phyloP scores from a whole-genome alignment of 2,329 filamentous ascomycete genomes.

The Plenodomus tracheiphilus region DNA sequence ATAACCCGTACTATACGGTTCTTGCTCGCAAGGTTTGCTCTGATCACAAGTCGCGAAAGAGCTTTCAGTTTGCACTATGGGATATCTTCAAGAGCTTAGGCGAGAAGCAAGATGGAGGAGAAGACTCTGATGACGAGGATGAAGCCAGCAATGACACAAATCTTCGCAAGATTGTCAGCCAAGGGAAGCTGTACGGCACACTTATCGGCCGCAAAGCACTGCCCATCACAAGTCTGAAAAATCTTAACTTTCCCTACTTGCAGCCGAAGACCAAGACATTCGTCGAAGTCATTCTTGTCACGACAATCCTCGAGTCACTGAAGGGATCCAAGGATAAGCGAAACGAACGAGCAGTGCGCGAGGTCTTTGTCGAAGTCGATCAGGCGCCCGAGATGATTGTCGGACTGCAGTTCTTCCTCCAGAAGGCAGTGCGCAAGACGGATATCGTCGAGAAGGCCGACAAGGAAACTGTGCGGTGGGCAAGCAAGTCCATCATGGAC shows the following conservation, averaged over 20 bases:
- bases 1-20: constrained; percentile 92
- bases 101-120: constrained; percentile 69
- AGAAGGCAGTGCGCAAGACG: constrained; percentile 72
- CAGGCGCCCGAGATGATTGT: constrained; percentile 69
- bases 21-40: constrained; percentile 78
- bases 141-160: constrained; percentile 55
- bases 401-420: constrained; percentile 78
- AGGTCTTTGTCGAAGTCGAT: constrained; percentile 67
- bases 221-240: constrained; percentile 63
- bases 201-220: constrained; percentile 65
- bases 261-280: constrained; percentile 77
- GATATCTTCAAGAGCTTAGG: constrained; percentile 82
- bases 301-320: constrained; percentile 69
- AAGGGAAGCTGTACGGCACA: constrained; percentile 67
- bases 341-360: constrained; percentile 63
- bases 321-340: constrained; percentile 51
- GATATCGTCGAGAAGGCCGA: constrained; percentile 56
- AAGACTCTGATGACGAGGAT: constrained; percentile 60
- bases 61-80: constrained; percentile 87
- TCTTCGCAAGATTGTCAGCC: constrained; percentile 65
- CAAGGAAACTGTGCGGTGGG: constrained; percentile 54
- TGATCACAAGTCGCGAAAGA: constrained; percentile 75
- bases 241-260: constrained; percentile 77
- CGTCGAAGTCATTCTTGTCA: constrained; percentile 78
- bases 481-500: constrained; percentile 44